Evolutionary conservation across 108 stramenopile species (phyloP), one percentile per base, ranked within the genome.

Genomic region (Cyclotella baltica): DNA sequence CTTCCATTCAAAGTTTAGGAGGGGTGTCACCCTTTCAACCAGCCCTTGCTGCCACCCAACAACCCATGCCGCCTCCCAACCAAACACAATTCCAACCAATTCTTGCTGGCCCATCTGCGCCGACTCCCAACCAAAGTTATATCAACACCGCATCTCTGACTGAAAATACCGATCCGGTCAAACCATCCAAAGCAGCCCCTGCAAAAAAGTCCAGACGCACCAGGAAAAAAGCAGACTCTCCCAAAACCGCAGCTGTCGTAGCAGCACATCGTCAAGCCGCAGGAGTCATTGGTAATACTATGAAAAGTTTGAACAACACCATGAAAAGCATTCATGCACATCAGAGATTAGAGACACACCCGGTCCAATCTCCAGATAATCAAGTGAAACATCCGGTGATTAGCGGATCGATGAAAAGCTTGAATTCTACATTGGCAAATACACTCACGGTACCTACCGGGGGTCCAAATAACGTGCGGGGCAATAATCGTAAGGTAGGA

Each of bases 271-370:
- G 47, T n/a, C 33, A 16, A 31, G 20, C 30, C 30, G 15, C n/a
- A 33, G 63, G 38, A 3, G 48, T 33, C 30, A 67, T 67, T 19
- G 48, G 48, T 3, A 67, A 23, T 10, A 50, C 67, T 2, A 67
- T 67, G 30, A 67, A 67, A 40, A 67, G 67, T 34, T 31, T 67
- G 4, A 67, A 67, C 22, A 50, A 67, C n/a, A 67, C 67, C 5
- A 50, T 67, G 0, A 50, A 34, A 33, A 67, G 48, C 4, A 67
- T 67, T 34, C 11, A 50, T 50, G 30, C n/a, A n/a, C n/a, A n/a
- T n/a, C n/a, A n/a, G n/a, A n/a, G n/a, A n/a, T n/a, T n/a, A n/a
- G n/a, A n/a, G n/a, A n/a, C n/a, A n/a, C n/a, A n/a, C n/a, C n/a
- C n/a, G n/a, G n/a, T n/a, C n/a, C n/a, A n/a, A n/a, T n/a, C n/a